Conservation (phyloP, 148 eudicot species). For the Gaultheria prostrata region DNA sequence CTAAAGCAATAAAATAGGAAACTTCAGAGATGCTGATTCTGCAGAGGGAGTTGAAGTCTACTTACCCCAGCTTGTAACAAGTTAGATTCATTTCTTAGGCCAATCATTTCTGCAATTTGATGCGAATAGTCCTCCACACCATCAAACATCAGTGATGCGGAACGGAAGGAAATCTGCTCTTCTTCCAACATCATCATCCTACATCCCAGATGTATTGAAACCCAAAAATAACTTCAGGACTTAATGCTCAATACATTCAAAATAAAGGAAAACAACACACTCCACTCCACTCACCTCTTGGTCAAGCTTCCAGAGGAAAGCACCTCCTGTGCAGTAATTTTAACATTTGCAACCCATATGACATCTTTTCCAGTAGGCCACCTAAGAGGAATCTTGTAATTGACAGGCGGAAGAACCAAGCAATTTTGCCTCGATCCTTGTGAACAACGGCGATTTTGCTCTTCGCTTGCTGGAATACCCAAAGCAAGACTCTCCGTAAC, state of each 20-base stretch:
- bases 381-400: conserved; percentile 79
- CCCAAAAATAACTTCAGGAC: conserved; percentile 12
- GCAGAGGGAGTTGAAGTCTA: conserved; percentile 9
- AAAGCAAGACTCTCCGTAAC: conserved; percentile 60
- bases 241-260: neutral
- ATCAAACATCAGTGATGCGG: conserved; percentile 74
- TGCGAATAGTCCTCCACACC: conserved; percentile 94
- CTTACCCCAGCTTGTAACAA: conserved; percentile 90
- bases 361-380: conserved; percentile 99
- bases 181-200: conserved; percentile 99
- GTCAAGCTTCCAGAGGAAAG: conserved; percentile 97
- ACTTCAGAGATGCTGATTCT: neutral
- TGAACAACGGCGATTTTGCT: conserved; percentile 65
- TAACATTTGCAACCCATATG: conserved; percentile 93
- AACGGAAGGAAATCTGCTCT: conserved; percentile 91
- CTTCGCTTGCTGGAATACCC: conserved; percentile 55
- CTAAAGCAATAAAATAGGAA: conserved; percentile 8
- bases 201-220: conserved; percentile 20
- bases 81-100: conserved; percentile 86
- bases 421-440: conserved; percentile 46
- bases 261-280: conserved; percentile 11
- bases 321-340: conserved; percentile 92
- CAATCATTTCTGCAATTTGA: conserved; percentile 99
- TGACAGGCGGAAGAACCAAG: conserved; percentile 69
- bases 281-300: conserved; percentile 58